Percentiles rank a stretch among this genome's conserved stretches.
These are phyloP conservation scores for Sclerotinia nivalis DNA, from an alignment of 2,329 filamentous ascomycete species.

Conservation along the genomic window DNA sequence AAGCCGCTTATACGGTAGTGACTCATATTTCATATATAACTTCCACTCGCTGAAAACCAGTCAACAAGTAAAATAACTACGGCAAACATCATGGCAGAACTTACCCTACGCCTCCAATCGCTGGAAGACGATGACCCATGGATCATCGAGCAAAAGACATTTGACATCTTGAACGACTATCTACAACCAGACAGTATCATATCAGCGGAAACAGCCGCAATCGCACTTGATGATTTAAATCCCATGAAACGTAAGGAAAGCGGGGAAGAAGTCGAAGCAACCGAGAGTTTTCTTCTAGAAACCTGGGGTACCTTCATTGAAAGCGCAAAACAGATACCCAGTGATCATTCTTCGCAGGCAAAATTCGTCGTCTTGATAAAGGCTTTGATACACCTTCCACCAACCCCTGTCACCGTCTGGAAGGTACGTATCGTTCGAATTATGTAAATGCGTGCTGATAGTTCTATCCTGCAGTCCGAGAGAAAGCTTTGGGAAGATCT, in stretches of 20 bases:
- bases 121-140: neutral
- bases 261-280: neutral
- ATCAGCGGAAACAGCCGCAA: neutral
- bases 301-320: neutral
- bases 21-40: neutral
- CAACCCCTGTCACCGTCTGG: neutral
- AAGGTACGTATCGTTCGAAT: neutral
- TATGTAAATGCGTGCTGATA: neutral
- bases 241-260: neutral
- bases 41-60: neutral
- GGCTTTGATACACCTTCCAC: neutral
- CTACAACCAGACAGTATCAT: neutral
- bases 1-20: too few relatives aligned
- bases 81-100: neutral
- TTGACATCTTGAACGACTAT: neutral
- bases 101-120: neutral
- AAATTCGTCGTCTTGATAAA: neutral
- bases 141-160: conserved; percentile 1
- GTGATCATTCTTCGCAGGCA: conserved; percentile 1
- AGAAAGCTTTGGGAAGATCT: neutral
- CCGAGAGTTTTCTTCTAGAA: neutral
- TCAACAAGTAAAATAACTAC: neutral
- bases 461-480: neutral
- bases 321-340: neutral
- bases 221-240: conserved; percentile 2